Base-by-base conservation (phyloP, 805 yeast genomes). In the Lipomyces starkeyi region DNA sequence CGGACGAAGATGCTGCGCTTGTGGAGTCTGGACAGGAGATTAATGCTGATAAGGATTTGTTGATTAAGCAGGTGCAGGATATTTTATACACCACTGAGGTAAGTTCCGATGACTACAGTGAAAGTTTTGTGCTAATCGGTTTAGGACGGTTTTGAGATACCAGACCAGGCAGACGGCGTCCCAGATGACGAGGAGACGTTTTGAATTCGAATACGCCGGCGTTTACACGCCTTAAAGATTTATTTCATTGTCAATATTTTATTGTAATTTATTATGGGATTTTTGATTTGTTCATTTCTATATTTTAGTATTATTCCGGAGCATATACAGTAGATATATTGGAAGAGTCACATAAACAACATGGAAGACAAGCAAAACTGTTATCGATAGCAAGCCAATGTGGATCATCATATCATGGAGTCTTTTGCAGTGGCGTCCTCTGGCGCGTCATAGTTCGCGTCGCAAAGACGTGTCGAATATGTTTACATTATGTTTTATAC, bases 21-120 rank as follows among this genome's bases (percentile, higher is more conserved):
- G 64, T 88, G 34, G 80, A 85, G 29, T 88, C 90, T 74, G 84
- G 94, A 37, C 94, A 91, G 77, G 87, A 85, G 40, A 90, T 91
- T 13, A 25, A 29, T 52, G 43, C 66, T 3, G 72, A 67, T 49
- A 68, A 69, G 63, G 68, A 67, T 22, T 52, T 47, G 40, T 78
- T 87, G 37, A 71, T 87, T 40, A 78, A 82, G 43, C 87, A 89
- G 73, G 83, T 91, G 34, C 91, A 88, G 75, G 87, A 85, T 49
- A 89, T 91, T 6, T 78, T 91, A 71, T 91, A 90, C 74, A 84
- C 88, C 7, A 90, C 93, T 0, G 91, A 89, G 71, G 72, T 69
- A 27, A n/a, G 35, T 7, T 22, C 56, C 13, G 55, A 54, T 22
- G 57, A 54, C 7, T 5, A 20, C 17, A 14, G n/a, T 8, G 17